A percentile compares a stretch with the other conserved stretches of the same genome.
These are phyloP conservation scores for Citrus hindsii DNA, from an alignment of 345 rosid species.

Conservation along the genomic window DNA sequence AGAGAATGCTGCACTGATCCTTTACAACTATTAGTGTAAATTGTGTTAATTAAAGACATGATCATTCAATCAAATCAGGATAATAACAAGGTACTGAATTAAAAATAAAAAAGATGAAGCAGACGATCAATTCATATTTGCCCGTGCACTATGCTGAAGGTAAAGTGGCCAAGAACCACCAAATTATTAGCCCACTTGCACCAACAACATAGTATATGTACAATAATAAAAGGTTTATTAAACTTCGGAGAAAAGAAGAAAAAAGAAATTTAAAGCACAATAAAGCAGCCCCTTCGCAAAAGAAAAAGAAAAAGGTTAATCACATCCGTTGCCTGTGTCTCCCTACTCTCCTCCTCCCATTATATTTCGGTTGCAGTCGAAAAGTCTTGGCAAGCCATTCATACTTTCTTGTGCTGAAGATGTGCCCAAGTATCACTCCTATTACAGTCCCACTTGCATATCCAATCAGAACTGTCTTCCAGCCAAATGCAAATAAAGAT, in stretches of 20 bases:
- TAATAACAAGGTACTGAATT: too few relatives aligned
- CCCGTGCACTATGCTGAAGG: too few relatives aligned
- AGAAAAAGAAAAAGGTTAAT: neutral
- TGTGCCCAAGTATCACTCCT: constrained; percentile 15
- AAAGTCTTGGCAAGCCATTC: constrained; percentile 9
- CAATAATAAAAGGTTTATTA: too few relatives aligned
- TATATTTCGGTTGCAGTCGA: neutral
- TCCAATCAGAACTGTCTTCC: constrained; percentile 6
- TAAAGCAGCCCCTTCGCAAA: rapidly evolving
- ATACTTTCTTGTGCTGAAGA: neutral
- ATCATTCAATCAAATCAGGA: too few relatives aligned
- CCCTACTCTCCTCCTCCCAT: neutral
- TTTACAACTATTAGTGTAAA: too few relatives aligned
- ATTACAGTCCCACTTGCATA: constrained; percentile 13
- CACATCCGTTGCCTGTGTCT: neutral
- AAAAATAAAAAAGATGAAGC: too few relatives aligned
- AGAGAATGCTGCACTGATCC: too few relatives aligned
- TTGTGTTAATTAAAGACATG: too few relatives aligned
- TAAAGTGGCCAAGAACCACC: neutral
- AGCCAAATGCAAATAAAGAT: neutral
- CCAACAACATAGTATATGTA: too few relatives aligned
- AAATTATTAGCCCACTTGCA: neutral
- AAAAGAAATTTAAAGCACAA: too few relatives aligned
- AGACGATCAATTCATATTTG: too few relatives aligned
- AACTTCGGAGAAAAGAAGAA: too few relatives aligned